Conservation (phyloP, 75 land plant genomes). For the Selaginella tamariscina region DNA sequence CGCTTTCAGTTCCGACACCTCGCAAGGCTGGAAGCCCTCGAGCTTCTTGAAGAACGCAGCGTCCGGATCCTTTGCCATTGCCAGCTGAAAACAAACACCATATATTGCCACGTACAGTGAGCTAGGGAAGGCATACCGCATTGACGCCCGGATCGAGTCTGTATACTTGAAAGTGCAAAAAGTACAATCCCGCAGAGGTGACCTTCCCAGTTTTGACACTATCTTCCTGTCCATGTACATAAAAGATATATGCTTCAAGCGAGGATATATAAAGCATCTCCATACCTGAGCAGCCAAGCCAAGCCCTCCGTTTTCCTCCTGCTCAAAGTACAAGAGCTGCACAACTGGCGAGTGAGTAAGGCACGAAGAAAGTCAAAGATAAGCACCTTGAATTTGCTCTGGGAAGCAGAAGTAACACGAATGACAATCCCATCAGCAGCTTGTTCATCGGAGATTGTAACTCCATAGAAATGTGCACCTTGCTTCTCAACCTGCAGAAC, state of each 20-base stretch:
- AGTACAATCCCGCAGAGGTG: conserved; percentile 4
- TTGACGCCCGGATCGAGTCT: conserved; percentile 1
- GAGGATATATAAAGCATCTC: background rate
- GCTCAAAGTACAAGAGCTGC: conserved; percentile 10
- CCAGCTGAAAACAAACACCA: background rate
- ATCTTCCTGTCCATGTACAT: background rate
- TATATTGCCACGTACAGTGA: too few species aligned
- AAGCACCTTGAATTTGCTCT: conserved; percentile 94
- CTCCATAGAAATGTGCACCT: conserved; percentile 10
- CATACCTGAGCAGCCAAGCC: conserved; percentile 3
- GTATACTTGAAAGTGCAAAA: conserved; percentile 9
- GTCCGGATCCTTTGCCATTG: conserved; percentile 11
- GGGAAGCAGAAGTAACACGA: conserved; percentile 82
- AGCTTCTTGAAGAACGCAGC: conserved; percentile 12
- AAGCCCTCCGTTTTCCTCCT: conserved; percentile 6
- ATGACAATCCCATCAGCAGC: conserved; percentile 18
- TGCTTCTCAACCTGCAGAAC: background rate
- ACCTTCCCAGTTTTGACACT: conserved; percentile 5
- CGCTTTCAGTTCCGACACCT: conserved; percentile 5
- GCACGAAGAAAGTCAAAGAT: background rate
- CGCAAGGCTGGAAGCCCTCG: conserved; percentile 5
- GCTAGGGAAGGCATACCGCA: conserved; percentile 1
- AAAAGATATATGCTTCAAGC: background rate
- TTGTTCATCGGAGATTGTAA: conserved; percentile 4
- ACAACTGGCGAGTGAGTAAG: background rate